These are phyloP conservation scores for Dinochytrium kinnereticum DNA, from an alignment of 371 early-diverging fungal genomes.

Conservation along the genomic window DNA sequence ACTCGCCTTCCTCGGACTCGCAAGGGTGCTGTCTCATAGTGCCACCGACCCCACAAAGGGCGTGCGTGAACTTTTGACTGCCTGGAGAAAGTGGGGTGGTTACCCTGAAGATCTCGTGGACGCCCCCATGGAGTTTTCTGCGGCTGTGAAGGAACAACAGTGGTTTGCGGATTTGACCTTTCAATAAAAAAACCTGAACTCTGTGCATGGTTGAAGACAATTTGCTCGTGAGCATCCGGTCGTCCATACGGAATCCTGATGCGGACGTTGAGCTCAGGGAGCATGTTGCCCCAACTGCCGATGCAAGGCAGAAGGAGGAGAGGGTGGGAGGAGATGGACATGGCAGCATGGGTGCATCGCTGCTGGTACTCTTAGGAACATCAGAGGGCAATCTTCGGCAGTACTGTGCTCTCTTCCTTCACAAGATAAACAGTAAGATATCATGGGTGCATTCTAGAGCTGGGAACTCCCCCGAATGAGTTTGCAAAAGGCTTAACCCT, in stretches of 20 bases:
- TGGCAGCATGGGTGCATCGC: neutral
- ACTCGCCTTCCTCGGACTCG: neutral
- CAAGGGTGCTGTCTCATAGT: neutral
- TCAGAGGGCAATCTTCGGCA: neutral
- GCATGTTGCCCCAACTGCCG: neutral
- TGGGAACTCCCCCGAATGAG: too few relatives aligned
- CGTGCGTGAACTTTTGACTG: neutral
- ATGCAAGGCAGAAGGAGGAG: neutral
- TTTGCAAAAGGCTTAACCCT: too few relatives aligned
- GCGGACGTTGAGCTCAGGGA: neutral
- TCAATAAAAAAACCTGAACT: neutral
- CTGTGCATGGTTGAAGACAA: neutral
- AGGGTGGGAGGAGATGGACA: neutral
- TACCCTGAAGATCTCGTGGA: neutral
- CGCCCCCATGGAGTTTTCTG: neutral
- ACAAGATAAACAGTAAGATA: neutral
- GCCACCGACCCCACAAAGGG: neutral
- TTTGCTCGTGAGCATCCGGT: neutral
- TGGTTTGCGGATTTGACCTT: neutral
- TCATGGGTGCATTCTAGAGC: too few relatives aligned
- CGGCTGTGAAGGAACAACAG: neutral
- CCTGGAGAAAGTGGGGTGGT: conserved; percentile 11
- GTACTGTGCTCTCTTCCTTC: neutral
- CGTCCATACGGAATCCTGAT: neutral
- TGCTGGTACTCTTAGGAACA: neutral